Evolutionary conservation across 1,284 basidiomycete species (phyloP), one percentile per base, ranked within the genome.

Genomic region (Apiotrichum veenhuisii): DNA sequence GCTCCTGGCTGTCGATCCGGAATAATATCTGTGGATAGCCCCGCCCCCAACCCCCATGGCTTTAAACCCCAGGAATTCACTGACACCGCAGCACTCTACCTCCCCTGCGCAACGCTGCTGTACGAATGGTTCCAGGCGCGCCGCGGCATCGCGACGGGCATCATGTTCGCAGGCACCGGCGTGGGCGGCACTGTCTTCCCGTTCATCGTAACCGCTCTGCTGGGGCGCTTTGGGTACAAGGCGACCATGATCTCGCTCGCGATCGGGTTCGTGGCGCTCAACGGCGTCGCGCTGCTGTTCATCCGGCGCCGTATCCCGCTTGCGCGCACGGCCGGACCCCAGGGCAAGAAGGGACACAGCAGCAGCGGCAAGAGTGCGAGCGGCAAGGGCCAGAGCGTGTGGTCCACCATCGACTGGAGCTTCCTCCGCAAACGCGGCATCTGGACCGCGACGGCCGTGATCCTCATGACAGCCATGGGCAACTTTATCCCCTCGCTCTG

Each of bases 401-500:
- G 41, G 5, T 26, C 37, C 30, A 41, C 54, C 26, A 53, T 69
- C 26, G 65, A 72, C 52, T 64, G 59, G 47, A 44, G 41, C 1
- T 72, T 77, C 60, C 45, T 74, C 27, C 58, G 53, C 27, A 58
- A 59, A 17, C 54, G 54, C 10, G 51, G 64, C 1, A 61, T 74
- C 37, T 72, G 68, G 50, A 62, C 68, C n/a, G 75, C 71, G n/a
- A 53, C 50, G 2, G 61, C 56, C 1, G 67, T 69, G 20, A 75
- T 76, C 42, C 52, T 75, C 15, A 43, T 71, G n/a, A 74, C 72
- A 0, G 66, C 66, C 43, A 52, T 75, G 46, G 76, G 73, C 45
- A 76, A 75, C 57, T 77, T 78, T 52, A 60, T 77, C 41, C 77
- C 77, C 1, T 63, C 55, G 11, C 56, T 78, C 4, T 77, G 71